Base-by-base conservation (phyloP, 2,329 filamentous ascomycete genomes). In the Zymoseptoria tritici region DNA sequence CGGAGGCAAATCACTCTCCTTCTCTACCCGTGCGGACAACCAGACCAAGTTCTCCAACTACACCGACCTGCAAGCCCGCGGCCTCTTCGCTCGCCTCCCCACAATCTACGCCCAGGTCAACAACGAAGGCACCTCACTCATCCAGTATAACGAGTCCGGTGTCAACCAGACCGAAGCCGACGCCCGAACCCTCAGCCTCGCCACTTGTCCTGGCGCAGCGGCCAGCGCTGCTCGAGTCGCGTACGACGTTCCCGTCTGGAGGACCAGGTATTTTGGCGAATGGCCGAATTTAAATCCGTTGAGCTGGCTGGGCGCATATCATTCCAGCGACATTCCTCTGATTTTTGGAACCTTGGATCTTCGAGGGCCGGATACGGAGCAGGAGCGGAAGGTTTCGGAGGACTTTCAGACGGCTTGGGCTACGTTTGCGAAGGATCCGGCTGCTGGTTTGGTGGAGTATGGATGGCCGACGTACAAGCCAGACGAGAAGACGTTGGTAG, bases 151-250 rank as follows among this genome's bases (percentile, higher is more conserved):
- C 42, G 42, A 57, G 2, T 31, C n/a, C n/a, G 54, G 60, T 7
- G 52, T 58, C 26, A 61, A 60, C 11, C 62, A 64, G 42, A 61
- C 62, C n/a, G 58, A 55, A 8, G 60, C 58, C 4, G 55, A 57
- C 24, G 21, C n/a, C 0, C 24, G 49, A 6, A 62, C 60, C 1
- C 52, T 59, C 8, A 29, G 51, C 4, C 46, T 58, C 9, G 52
- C 55, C 20, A 62, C 55, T 4, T 82, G 80, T 42, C 77, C 79
- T 2, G 75, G 76, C 9, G 68, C 73, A 1, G 70, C 73, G 57
- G 75, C 78, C 22, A 76, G 74, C 3, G 59, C 64, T 1, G 73
- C 73, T 1, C 76, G 78, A 7, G 66, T 65, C 0, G 52, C 58
- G 0, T 64, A 75, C 21, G 61, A 60, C 11, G 64, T 73, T 19